These are phyloP conservation scores for Ophiostoma ulmi DNA, from an alignment of 2,329 filamentous ascomycete genomes.

Conservation along the genomic window DNA sequence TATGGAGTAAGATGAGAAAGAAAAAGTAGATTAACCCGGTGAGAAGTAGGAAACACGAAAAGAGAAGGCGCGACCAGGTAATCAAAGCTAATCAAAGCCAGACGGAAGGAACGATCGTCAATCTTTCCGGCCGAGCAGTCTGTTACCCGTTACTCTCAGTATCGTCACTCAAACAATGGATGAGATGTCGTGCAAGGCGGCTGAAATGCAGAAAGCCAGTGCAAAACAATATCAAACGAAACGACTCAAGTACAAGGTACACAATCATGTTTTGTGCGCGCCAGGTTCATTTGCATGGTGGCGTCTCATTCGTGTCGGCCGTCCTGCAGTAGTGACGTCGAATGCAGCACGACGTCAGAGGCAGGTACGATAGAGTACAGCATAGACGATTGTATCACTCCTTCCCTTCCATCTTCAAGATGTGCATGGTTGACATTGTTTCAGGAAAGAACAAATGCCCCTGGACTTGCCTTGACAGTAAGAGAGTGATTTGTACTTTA, in stretches of 20 bases:
- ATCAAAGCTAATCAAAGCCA: neutral
- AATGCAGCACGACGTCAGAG: conserved; percentile 6
- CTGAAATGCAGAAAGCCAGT: neutral
- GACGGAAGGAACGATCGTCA: conserved; percentile 7
- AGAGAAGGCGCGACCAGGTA: neutral
- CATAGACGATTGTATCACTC: neutral
- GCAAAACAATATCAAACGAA: neutral
- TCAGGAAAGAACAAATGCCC: conserved; percentile 6
- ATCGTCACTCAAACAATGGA: neutral
- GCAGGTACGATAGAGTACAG: neutral
- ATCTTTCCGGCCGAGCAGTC: neutral
- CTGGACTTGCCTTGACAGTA: neutral
- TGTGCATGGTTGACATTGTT: neutral
- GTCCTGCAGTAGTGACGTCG: neutral
- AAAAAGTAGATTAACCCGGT: neutral
- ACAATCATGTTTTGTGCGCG: neutral
- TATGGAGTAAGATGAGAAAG: neutral
- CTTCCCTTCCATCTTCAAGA: neutral
- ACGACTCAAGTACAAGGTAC: neutral
- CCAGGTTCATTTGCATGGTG: neutral
- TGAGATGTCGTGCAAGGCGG: neutral
- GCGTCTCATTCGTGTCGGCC: neutral
- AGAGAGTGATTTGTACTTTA: neutral
- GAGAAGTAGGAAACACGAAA: neutral
- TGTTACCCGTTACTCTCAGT: neutral